Evolutionary conservation across 2,329 filamentous ascomycete species (phyloP), one percentile per base, ranked within the genome.

Genomic region (Didymella lethalis): DNA sequence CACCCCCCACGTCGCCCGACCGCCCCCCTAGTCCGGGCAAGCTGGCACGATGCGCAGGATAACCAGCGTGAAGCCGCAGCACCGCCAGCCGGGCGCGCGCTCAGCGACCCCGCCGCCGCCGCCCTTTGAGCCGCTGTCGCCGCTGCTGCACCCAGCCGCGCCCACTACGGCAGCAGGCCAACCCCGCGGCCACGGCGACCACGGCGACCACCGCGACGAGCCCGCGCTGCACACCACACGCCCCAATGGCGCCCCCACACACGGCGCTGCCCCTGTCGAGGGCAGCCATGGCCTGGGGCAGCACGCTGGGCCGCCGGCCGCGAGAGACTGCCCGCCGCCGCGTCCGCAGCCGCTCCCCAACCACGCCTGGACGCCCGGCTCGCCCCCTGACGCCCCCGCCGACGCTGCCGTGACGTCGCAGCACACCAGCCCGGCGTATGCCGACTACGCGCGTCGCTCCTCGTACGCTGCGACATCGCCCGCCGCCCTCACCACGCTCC

Each of bases 301-400:
- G 36, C 36, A 18, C 10, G 36, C 36, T 20, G 36, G n/a, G 36
- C 36, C 18, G 36, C 16, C 6, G 2, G 36, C 36, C 2, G 8
- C 36, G 7, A 20, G 36, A 40, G 36, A 40, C n/a, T 20, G 12
- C 36, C 36, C 36, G 36, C 6, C 6, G 18, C 5, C 34, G 18
- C 20, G 18, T 18, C 64, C 66, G 57, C 68, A 52, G 20, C 61
- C 54, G 25, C 58, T 38, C 51, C 49, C 68, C 53, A 64, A 59
- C 41, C 63, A 66, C 60, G 61, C 71, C 53, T 67, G 66, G 61
- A 57, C 68, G 18, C 68, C 70, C 45, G 67, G 65, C 55, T 76
- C 75, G 49, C 75, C 78, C 61, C 81, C 81, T 59, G 80, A 81
- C 51, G 74, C 78, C 29, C 74, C 82, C 8, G 79, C 80, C 29